Conservation (phyloP, 2,329 filamentous ascomycete genomes). For the Rutstroemia sp. region DNA sequence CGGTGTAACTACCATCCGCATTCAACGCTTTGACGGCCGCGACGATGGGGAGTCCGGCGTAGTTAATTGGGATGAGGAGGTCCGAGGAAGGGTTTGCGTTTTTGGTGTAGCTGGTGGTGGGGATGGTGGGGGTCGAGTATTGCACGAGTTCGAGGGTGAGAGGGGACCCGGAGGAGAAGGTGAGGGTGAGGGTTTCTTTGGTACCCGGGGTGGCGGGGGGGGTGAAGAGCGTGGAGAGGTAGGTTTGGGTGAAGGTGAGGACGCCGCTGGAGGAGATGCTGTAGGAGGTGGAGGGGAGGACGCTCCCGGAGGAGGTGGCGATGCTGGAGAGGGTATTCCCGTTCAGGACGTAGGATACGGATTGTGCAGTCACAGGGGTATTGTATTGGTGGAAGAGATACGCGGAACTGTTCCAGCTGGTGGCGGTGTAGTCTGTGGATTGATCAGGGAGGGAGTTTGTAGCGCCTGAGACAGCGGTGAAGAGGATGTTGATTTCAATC, state of each 20-base stretch:
- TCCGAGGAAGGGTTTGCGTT: constrained; percentile 7
- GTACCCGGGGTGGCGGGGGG: constrained; percentile 35
- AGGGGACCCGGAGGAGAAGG: constrained; percentile 43
- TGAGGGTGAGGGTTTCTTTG: constrained; percentile 43
- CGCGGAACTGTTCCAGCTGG: constrained; percentile 42
- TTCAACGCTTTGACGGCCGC: constrained; percentile 45
- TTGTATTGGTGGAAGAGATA: constrained; percentile 48
- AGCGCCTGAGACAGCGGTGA: constrained; percentile 36
- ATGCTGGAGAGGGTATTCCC: constrained; percentile 43
- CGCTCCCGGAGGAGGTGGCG: constrained; percentile 30
- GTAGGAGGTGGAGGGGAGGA: constrained; percentile 39
- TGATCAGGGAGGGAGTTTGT: constrained; percentile 45
- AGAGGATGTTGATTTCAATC: constrained; percentile 40
- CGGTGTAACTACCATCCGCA: constrained; percentile 40
- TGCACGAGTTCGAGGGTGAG: constrained; percentile 42
- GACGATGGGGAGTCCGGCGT: constrained; percentile 41
- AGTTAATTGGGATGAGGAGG: constrained; percentile 43
- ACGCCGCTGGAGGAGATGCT: constrained; percentile 34
- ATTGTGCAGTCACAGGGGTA: constrained; percentile 34
- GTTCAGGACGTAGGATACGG: constrained; percentile 44
- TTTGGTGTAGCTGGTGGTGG: constrained; percentile 11
- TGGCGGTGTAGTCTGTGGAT: constrained; percentile 39
- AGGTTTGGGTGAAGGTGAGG: constrained; percentile 40
- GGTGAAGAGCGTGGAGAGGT: constrained; percentile 39
- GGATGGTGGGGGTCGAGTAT: constrained; percentile 39